phyloP scores from a whole-genome alignment of 768 basidiomycete species.

The Russula griseocarnosa region DNA sequence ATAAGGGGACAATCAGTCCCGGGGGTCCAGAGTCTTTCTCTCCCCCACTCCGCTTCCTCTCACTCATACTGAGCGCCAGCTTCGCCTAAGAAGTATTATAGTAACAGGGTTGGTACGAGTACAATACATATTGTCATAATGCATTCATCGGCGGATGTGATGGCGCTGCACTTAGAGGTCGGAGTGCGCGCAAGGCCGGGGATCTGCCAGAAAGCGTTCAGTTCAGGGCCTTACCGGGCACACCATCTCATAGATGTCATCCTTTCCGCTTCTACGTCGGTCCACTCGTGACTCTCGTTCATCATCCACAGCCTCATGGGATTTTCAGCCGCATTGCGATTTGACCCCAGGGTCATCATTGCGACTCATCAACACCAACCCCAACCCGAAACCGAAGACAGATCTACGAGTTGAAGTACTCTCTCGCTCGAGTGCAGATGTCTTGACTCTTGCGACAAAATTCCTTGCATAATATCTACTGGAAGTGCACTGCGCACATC shows the following conservation, averaged over 20 bases:
- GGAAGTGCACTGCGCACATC: conserved; percentile 1
- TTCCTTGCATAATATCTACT: conserved; percentile 11
- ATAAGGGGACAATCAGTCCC: no score
- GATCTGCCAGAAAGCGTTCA: conserved; percentile 3
- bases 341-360: background rate
- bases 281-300: conserved; percentile 12
- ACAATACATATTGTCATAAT: no score
- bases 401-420: conserved; percentile 19
- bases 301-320: background rate
- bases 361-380: conserved; percentile 2
- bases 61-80: no score
- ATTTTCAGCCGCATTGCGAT: background rate
- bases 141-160: no score
- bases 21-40: no score
- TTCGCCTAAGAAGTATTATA: no score
- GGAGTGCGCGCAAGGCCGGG: conserved; percentile 19
- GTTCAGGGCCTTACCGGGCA: background rate
- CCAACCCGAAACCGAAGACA: conserved; percentile 5
- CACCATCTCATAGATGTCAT: background rate
- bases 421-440: conserved; percentile 15
- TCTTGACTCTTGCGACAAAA: conserved; percentile 18
- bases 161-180: conserved; percentile 22
- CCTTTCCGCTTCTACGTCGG: background rate
- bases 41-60: no score
- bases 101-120: no score